Evolutionary conservation across 352 stramenopile genomes (phyloP).

Genomic region (Phytophthora megakarya): DNA sequence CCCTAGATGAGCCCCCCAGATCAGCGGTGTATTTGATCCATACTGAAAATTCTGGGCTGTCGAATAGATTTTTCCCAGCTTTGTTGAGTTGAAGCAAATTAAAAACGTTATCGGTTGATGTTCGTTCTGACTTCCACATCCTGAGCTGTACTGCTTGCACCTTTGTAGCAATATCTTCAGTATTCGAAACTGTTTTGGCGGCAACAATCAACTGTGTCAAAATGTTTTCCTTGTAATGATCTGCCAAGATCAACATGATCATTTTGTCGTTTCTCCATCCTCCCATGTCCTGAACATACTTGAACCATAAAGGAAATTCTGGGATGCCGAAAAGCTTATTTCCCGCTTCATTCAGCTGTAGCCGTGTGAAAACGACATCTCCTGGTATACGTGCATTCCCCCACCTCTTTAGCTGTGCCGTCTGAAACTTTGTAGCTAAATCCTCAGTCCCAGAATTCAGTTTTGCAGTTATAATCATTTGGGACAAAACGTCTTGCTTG

Average conservation of each 20-base stretch:
- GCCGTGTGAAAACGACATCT: conserved; percentile 1
- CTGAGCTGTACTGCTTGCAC: not conserved
- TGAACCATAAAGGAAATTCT: not conserved
- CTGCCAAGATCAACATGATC: too few relatives aligned
- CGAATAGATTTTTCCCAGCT: not conserved
- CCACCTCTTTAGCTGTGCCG: conserved; percentile 1
- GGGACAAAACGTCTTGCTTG: too few relatives aligned
- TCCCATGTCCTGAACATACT: not conserved
- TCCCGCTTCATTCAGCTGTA: not conserved
- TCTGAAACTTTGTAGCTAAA: not conserved
- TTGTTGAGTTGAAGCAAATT: conserved; percentile 1
- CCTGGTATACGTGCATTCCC: not conserved
- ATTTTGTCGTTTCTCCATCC: too few relatives aligned
- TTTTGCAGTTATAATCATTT: not conserved
- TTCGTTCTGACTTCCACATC: not conserved
- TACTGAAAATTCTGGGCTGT: not conserved
- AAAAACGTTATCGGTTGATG: not conserved
- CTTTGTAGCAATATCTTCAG: not conserved
- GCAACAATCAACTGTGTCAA: not conserved
- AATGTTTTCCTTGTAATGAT: too few relatives aligned
- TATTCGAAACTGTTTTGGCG: not conserved
- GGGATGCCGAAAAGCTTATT: not conserved
- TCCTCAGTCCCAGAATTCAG: not conserved
- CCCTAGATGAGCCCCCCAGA: not conserved
- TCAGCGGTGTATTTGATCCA: not conserved